These are phyloP conservation scores for Aspergillus clavatus DNA, from an alignment of 2,329 filamentous ascomycete genomes.

Conservation along the genomic window DNA sequence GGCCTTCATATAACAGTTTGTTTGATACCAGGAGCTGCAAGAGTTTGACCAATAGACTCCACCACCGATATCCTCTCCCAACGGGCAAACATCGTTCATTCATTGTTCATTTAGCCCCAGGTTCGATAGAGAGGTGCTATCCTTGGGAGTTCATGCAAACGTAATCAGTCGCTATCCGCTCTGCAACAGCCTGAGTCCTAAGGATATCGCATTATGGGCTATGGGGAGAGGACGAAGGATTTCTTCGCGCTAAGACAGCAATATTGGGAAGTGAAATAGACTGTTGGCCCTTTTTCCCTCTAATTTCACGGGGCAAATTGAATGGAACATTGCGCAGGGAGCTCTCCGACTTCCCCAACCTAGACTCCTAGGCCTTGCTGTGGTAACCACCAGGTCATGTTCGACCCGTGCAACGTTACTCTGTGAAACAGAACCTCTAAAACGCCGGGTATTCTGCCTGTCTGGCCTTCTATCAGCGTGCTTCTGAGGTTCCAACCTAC, in stretches of 20 bases:
- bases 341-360: constrained; percentile 17
- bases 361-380: constrained; percentile 19
- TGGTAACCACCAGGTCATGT: constrained; percentile 27
- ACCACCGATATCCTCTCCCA: constrained; percentile 11
- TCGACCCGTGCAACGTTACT: constrained; percentile 35
- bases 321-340: constrained; percentile 18
- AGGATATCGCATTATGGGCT: constrained; percentile 3
- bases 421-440: constrained; percentile 34
- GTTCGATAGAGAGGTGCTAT: constrained; percentile 17
- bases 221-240: background rate
- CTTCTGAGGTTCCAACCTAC: constrained; percentile 13
- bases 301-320: constrained; percentile 12
- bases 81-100: constrained; percentile 27
- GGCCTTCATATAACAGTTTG: constrained; percentile 19
- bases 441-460: constrained; percentile 22
- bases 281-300: constrained; percentile 1
- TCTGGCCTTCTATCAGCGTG: constrained; percentile 19
- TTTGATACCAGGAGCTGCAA: constrained; percentile 22
- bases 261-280: constrained; percentile 5
- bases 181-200: constrained; percentile 4
- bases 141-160: constrained; percentile 26
- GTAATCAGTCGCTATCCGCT: constrained; percentile 25
- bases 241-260: constrained; percentile 5
- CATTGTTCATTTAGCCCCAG: constrained; percentile 13
- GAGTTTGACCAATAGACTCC: constrained; percentile 23